Percentiles rank a stretch among this genome's conserved stretches.
Conservation (phyloP, 208 protist species). For the Leptomonas pyrrhocoris region DNA sequence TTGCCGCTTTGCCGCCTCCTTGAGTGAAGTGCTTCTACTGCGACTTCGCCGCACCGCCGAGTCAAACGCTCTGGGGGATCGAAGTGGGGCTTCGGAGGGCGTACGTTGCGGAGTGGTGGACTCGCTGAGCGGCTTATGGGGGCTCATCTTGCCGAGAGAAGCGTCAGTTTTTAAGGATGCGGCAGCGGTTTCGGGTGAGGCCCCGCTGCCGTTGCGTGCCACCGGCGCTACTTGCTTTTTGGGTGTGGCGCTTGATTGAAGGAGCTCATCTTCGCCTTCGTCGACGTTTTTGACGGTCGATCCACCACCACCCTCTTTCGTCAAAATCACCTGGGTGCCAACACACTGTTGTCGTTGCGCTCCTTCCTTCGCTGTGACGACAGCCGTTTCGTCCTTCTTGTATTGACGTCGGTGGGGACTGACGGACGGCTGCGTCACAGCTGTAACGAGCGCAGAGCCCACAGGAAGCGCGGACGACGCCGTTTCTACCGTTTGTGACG, state of each 20-base stretch:
- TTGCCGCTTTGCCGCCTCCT: not conserved
- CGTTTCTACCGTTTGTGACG: not conserved
- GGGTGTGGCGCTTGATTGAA: constrained; percentile 6
- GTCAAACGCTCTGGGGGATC: constrained; percentile 5
- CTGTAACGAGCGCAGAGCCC: not conserved
- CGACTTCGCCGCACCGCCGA: constrained; percentile 13
- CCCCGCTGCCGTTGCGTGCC: not conserved
- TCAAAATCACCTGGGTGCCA: not conserved
- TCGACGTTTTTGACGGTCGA: not conserved
- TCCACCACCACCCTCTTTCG: not conserved
- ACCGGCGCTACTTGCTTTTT: constrained; percentile 5
- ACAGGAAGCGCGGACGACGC: not conserved
- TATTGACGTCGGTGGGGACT: constrained; percentile 11
- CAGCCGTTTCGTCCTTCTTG: constrained; percentile 3
- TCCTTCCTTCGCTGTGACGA: not conserved
- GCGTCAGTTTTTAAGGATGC: constrained; percentile 1
- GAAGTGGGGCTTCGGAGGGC: constrained; percentile 13
- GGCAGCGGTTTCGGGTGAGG: constrained; percentile 5
- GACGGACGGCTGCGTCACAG: not conserved
- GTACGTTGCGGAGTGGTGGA: constrained; percentile 9
- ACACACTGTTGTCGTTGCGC: not conserved
- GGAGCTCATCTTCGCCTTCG: not conserved
- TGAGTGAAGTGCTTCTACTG: constrained; percentile 11
- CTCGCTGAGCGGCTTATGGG: constrained; percentile 10
- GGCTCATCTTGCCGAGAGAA: not conserved